A percentile compares a stretch with the other conserved stretches of the same genome.
phyloP scores from a whole-genome alignment of 1,139 yeast species.

The Candida pseudoviswanathii region DNA sequence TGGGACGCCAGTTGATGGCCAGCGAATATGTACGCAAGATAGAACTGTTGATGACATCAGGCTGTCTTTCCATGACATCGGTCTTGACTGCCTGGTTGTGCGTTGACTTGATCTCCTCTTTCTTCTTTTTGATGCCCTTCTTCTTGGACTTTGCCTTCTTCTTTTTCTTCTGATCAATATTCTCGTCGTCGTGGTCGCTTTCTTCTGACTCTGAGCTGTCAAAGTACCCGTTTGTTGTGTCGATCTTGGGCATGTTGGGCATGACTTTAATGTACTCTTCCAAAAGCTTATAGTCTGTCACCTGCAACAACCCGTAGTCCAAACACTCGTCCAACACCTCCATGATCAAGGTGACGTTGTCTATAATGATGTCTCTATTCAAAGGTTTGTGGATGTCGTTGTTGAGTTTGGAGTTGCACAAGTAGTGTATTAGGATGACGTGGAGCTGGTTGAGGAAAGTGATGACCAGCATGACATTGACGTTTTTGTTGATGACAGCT shows the following conservation, averaged over 20 bases:
- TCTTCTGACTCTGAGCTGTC: slow-evolving; percentile 12
- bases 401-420: slow-evolving; percentile 19
- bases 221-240: slow-evolving; percentile 5
- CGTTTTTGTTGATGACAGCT: slow-evolving; percentile 35
- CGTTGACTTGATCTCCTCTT: slow-evolving; percentile 34
- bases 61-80: slow-evolving; percentile 31
- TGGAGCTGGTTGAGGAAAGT: slow-evolving; percentile 38
- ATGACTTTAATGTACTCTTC: slow-evolving; percentile 48
- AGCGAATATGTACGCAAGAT: slow-evolving; percentile 49
- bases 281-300: slow-evolving; percentile 46
- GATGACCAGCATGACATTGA: slow-evolving; percentile 45
- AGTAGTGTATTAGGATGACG: slow-evolving; percentile 32
- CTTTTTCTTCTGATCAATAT: slow-evolving; percentile 20
- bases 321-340: slow-evolving; percentile 50
- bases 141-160: slow-evolving; percentile 15
- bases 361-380: slow-evolving; percentile 38
- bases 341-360: slow-evolving; percentile 41
- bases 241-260: slow-evolving; percentile 31
- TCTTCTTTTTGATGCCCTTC: slow-evolving; percentile 16
- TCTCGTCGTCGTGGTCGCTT: slow-evolving; percentile 19
- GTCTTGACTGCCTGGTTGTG: slow-evolving; percentile 42
- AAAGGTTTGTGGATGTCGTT: slow-evolving; percentile 13
- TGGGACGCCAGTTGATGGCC: slow-evolving; percentile 51
- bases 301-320: slow-evolving; percentile 47
- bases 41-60: slow-evolving; percentile 55